These are phyloP conservation scores for Solanum sejunctum DNA, from an alignment of 257 asterid genomes.

Conservation along the genomic window DNA sequence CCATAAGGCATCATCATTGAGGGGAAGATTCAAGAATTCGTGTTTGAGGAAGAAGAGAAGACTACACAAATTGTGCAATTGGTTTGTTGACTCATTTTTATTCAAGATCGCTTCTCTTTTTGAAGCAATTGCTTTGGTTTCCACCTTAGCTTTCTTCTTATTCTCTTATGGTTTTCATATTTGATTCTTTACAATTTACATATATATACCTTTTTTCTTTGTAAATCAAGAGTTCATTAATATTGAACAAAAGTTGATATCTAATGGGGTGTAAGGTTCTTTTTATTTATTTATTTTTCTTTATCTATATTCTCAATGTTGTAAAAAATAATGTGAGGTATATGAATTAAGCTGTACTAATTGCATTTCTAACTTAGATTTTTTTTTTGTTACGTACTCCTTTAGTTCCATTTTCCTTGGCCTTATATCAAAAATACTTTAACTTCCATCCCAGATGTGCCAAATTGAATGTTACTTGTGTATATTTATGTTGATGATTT, in stretches of 20 bases:
- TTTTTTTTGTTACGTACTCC: not conserved
- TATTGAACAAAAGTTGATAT: not conserved
- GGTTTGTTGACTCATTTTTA: conserved; percentile 50
- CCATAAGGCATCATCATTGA: conserved; percentile 7
- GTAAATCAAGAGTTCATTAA: not conserved
- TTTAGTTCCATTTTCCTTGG: not conserved
- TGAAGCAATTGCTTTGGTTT: conserved; percentile 51
- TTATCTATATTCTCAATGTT: not conserved
- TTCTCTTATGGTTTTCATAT: conserved; percentile 65
- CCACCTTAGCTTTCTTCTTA: conserved; percentile 56
- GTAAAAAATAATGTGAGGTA: not conserved
- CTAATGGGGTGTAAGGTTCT: not conserved
- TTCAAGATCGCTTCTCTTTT: conserved; percentile 46
- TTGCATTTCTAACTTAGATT: not conserved
- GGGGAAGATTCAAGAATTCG: conserved; percentile 29
- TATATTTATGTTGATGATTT: no score
- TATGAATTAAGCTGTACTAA: not conserved
- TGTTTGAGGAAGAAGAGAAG: conserved; percentile 18
- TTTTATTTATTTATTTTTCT: not conserved
- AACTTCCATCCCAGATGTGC: no score
- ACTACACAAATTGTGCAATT: conserved; percentile 26
- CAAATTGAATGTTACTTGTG: no score
- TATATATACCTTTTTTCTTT: not conserved
- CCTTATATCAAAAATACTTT: not conserved
- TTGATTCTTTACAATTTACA: conserved; percentile 5